phyloP scores from a whole-genome alignment of 495 filamentous ascomycete species.

The Penicillium subrubescens region DNA sequence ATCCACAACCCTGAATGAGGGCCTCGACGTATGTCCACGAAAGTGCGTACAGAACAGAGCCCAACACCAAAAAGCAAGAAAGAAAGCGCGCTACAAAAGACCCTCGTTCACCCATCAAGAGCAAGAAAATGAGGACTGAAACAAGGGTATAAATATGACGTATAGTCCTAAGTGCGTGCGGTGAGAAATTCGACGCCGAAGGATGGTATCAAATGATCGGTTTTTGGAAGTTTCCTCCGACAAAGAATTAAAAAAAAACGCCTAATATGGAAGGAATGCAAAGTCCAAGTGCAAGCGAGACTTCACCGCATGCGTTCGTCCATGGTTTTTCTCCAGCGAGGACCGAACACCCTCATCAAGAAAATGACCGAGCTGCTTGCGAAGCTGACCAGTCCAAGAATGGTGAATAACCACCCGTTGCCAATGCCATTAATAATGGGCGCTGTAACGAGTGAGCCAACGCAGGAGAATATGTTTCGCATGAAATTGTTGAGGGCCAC shows the following conservation, averaged over 20 bases:
- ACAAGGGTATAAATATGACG: not conserved
- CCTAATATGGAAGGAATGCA: not conserved
- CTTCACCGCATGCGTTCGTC: conserved; percentile 45
- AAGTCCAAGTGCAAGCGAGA: not conserved
- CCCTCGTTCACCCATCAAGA: not conserved
- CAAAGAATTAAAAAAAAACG: not conserved
- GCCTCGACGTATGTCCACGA: not conserved
- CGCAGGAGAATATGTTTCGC: conserved; percentile 81
- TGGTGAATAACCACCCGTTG: conserved; percentile 87
- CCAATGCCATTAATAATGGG: conserved; percentile 82
- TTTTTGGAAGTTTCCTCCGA: not conserved
- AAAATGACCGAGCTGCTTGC: conserved; percentile 58
- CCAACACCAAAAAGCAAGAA: not conserved
- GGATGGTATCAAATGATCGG: not conserved
- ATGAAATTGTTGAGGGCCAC: conserved; percentile 80
- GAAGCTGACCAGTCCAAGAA: conserved; percentile 66
- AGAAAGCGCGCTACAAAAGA: not conserved
- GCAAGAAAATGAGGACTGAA: not conserved
- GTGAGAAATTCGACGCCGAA: not conserved
- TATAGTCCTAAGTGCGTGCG: not conserved
- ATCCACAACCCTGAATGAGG: not conserved
- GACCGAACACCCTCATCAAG: conserved; percentile 65
- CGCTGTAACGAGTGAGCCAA: conserved; percentile 72
- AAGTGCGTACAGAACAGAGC: not conserved
- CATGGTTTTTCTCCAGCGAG: conserved; percentile 71